Base-by-base conservation (phyloP, 768 basidiomycete species). In the Russula ochroleuca region DNA sequence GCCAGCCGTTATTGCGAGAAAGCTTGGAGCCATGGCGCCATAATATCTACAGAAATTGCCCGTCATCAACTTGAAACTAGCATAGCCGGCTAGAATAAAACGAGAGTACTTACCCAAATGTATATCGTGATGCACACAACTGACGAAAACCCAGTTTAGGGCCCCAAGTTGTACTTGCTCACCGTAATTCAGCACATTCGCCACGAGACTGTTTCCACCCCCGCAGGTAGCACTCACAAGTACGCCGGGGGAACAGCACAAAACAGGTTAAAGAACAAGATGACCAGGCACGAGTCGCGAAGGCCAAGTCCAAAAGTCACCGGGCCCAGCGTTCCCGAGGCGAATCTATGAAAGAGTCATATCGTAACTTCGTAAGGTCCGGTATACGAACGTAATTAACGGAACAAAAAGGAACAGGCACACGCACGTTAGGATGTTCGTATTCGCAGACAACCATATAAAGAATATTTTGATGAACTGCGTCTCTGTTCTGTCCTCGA, bases 71-170 rank as follows among this genome's bases (percentile, higher is more conserved):
- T n/a, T n/a, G n/a, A n/a, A n/a, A n/a, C 1, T 5, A 35, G 6
- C 25, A 49, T 54, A 33, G 21, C 35, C 9, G 3, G 19, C 1
- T 0, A 56, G 19, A 17, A 4, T 74, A 37, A 21, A 21, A 76
- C 56, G 72, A 19, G 40, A 41, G 17, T 71, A 70, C 75, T 7
- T 21, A 81, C 80, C 83, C 83, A 67, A 83, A 83, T 59, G 75
- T 81, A 70, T 83, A 85, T 25, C 83, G 75, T 3, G 91, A 85
- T 53, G 84, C 81, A 21, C 90, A 83, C 88, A 95, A 92, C 68
- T 93, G 87, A 21, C 91, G 81, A 71, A 87, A 81, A 13, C 94
- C 94, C 0, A 88, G 75, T 71, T 85, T 86, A 0, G 92, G 88
- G 13, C 92, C 90, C 75, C 89, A 90, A 2, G 85, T 84, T 17